These are phyloP conservation scores for Aspergillus sp. DNA, from an alignment of 2,329 filamentous ascomycete genomes.

Conservation along the genomic window DNA sequence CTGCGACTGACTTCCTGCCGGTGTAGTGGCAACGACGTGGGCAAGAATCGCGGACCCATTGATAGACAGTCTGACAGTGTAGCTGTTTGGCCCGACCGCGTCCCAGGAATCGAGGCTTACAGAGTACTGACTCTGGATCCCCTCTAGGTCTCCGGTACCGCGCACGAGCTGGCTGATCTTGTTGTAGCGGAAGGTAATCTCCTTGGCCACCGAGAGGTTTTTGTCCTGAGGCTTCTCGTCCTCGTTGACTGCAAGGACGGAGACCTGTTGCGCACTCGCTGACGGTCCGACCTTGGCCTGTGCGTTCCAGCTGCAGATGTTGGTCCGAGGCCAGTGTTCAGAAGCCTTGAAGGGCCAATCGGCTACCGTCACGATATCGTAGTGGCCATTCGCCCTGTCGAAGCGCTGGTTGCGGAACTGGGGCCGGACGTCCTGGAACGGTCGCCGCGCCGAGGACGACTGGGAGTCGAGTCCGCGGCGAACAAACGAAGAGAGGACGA, in stretches of 20 bases:
- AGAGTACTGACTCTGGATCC: not conserved
- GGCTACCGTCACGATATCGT: constrained; percentile 29
- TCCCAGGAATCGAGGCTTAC: constrained; percentile 22
- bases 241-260: not conserved
- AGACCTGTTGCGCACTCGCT: no score
- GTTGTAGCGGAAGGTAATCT: constrained; percentile 26
- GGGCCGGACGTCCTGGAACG: constrained; percentile 29
- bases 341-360: constrained; percentile 11
- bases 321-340: not conserved
- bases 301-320: constrained; percentile 27
- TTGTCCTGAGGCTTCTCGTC: no score
- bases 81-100: constrained; percentile 16
- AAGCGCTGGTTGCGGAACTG: constrained; percentile 40
- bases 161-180: constrained; percentile 25
- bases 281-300: not conserved
- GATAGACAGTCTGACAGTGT: constrained; percentile 5
- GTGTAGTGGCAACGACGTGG: constrained; percentile 21
- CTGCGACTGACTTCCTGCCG: not conserved
- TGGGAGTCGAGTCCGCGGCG: not conserved
- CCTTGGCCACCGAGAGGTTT: not conserved
- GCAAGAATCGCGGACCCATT: constrained; percentile 28
- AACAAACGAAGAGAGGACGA: not conserved
- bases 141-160: constrained; percentile 11
- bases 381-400: constrained; percentile 40
- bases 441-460: not conserved